phyloP scores from a whole-genome alignment of 108 stramenopile species.

The Nitzschia putrida region DNA sequence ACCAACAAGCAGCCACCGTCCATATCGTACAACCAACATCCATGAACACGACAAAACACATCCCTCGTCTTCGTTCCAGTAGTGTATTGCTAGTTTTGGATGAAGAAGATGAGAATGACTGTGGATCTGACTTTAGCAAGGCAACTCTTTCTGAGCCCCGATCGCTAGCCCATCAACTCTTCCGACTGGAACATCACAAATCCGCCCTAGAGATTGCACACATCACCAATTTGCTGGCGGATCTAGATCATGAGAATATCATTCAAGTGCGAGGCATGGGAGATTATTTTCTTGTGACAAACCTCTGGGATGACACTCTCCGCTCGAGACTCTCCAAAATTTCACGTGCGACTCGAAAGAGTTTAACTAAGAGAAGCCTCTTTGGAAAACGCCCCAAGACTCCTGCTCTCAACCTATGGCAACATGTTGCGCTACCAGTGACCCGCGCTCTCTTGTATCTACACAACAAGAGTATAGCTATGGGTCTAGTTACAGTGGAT shows the following conservation, averaged over 20 bases:
- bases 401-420: slow-evolving; percentile 3
- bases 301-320: slow-evolving; percentile 9
- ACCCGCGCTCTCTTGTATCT: slow-evolving; percentile 12
- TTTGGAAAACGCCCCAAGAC: background rate
- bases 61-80: background rate
- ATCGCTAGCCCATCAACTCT: background rate
- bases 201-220: slow-evolving; percentile 3
- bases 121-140: background rate
- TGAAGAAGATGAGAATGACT: slow-evolving; percentile 15
- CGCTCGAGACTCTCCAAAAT: background rate
- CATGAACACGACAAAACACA: background rate
- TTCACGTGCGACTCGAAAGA: background rate
- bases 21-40: background rate
- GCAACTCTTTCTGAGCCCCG: background rate
- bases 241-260: slow-evolving; percentile 37
- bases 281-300: slow-evolving; percentile 1
- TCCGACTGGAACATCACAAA: background rate
- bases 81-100: slow-evolving; percentile 4
- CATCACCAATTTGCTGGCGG: slow-evolving; percentile 29
- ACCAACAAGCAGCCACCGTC: background rate
- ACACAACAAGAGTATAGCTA: background rate
- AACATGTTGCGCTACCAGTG: slow-evolving; percentile 1
- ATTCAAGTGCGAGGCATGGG: slow-evolving; percentile 29
- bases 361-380: background rate
- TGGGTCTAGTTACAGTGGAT: background rate